These are phyloP conservation scores for Xylaria multiplex DNA, from an alignment of 2,329 filamentous ascomycete genomes.

Conservation along the genomic window DNA sequence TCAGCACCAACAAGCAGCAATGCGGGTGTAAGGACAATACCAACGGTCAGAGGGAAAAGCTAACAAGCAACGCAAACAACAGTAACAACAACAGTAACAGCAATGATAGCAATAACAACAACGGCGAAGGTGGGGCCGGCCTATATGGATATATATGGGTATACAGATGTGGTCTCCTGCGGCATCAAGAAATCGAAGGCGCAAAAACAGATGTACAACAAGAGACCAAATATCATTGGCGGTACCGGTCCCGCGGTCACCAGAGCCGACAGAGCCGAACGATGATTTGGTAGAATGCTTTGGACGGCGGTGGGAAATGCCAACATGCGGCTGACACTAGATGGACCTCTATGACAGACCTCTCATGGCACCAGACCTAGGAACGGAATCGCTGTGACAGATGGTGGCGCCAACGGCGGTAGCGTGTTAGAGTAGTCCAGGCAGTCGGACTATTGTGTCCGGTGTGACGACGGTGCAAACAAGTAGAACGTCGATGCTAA, in stretches of 20 bases:
- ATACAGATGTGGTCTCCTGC: constrained; percentile 36
- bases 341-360: constrained; percentile 32
- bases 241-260: constrained; percentile 38
- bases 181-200: constrained; percentile 12
- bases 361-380: constrained; percentile 24
- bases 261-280: constrained; percentile 32
- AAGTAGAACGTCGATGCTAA: constrained; percentile 21
- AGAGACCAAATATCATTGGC: constrained; percentile 35
- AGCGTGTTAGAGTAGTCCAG: constrained; percentile 7
- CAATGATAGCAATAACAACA: background rate
- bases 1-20: constrained; percentile 41
- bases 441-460: constrained; percentile 15
- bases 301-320: constrained; percentile 17
- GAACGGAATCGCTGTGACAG: constrained; percentile 18
- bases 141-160: constrained; percentile 25
- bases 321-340: constrained; percentile 40
- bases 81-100: constrained; percentile 5
- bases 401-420: constrained; percentile 27
- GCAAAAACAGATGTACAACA: constrained; percentile 24
- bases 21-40: constrained; percentile 33
- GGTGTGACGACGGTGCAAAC: constrained; percentile 30
- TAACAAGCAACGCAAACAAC: constrained; percentile 19
- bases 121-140: constrained; percentile 6
- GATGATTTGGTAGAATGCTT: constrained; percentile 28
- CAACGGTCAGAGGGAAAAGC: constrained; percentile 7